phyloP scores from a whole-genome alignment of 441 rosid genomes.

The Adansonia gregorii region DNA sequence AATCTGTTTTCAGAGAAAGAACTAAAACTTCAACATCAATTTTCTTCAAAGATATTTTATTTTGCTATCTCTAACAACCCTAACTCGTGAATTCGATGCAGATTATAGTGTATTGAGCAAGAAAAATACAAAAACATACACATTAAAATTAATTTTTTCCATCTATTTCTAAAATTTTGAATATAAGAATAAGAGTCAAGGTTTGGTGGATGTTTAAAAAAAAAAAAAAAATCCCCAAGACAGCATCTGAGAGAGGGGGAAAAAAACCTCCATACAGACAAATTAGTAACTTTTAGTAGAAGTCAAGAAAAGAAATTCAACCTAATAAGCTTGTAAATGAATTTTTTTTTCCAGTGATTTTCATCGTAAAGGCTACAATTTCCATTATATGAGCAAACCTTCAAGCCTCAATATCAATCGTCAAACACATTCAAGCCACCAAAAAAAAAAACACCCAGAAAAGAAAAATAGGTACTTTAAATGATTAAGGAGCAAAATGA shows the following conservation, averaged over 20 bases:
- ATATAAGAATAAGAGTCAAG: not conserved
- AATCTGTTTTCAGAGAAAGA: not conserved
- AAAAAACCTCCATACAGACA: slow-evolving; percentile 11
- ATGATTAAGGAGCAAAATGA: not conserved
- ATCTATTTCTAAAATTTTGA: not conserved
- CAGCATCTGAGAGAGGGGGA: not conserved
- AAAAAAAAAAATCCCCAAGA: not conserved
- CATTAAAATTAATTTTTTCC: not conserved
- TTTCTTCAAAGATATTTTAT: not conserved
- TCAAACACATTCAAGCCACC: slow-evolving; percentile 3
- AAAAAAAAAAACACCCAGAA: not conserved
- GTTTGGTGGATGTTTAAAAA: not conserved
- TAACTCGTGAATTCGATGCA: not conserved
- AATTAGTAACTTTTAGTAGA: not conserved
- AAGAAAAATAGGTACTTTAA: not conserved
- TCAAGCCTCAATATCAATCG: slow-evolving; percentile 15
- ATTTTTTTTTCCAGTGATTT: not conserved
- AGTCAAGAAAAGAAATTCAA: slow-evolving; percentile 9
- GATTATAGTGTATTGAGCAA: not conserved
- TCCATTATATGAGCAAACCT: not conserved
- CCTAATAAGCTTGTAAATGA: not conserved
- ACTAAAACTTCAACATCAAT: not conserved
- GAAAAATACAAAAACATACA: slow-evolving; percentile 11
- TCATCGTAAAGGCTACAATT: slow-evolving; percentile 5
- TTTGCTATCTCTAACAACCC: not conserved